These are phyloP conservation scores for Monosporascus sp. DNA, from an alignment of 2,329 filamentous ascomycete species.

Conservation along the genomic window DNA sequence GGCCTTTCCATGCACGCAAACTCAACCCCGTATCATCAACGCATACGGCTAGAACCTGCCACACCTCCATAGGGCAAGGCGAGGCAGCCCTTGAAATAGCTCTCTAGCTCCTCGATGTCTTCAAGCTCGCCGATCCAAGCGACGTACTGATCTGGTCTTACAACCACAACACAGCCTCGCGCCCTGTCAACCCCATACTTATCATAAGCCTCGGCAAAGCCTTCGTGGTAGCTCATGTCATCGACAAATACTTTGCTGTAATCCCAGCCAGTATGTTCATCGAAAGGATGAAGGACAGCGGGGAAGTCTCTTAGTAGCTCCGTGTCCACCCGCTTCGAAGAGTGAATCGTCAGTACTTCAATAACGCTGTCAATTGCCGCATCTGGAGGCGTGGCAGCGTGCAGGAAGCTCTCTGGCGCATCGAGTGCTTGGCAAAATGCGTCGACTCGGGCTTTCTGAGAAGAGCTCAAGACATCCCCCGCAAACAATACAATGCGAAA, in stretches of 20 bases:
- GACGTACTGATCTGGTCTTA: conserved; percentile 66
- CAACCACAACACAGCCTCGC: conserved; percentile 52
- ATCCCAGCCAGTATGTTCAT: conserved; percentile 44
- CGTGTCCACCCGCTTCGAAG: conserved; percentile 42
- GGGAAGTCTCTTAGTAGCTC: conserved; percentile 48
- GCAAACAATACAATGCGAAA: conserved; percentile 59
- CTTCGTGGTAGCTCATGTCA: conserved; percentile 49
- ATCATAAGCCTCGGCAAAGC: conserved; percentile 45
- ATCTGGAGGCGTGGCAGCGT: conserved; percentile 1
- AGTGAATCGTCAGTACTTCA: conserved; percentile 58
- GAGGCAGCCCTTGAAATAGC: conserved; percentile 30
- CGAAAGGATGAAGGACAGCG: conserved; percentile 41
- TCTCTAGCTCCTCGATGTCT: conserved; percentile 28
- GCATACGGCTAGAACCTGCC: too few species aligned
- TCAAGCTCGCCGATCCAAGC: conserved; percentile 35
- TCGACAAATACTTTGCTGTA: conserved; percentile 56
- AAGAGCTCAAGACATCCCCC: conserved; percentile 44
- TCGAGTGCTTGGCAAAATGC: conserved; percentile 42
- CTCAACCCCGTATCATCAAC: too few species aligned
- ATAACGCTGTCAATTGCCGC: conserved; percentile 32
- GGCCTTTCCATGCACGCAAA: too few species aligned
- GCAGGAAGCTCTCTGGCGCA: conserved; percentile 20
- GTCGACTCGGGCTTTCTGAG: conserved; percentile 41
- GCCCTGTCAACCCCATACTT: conserved; percentile 53
- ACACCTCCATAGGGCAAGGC: conserved; percentile 8